Percentiles rank a stretch among this genome's conserved stretches.
Evolutionary conservation across 1,284 basidiomycete species (phyloP).

Genomic region (Pseudozyma hubeiensis): DNA sequence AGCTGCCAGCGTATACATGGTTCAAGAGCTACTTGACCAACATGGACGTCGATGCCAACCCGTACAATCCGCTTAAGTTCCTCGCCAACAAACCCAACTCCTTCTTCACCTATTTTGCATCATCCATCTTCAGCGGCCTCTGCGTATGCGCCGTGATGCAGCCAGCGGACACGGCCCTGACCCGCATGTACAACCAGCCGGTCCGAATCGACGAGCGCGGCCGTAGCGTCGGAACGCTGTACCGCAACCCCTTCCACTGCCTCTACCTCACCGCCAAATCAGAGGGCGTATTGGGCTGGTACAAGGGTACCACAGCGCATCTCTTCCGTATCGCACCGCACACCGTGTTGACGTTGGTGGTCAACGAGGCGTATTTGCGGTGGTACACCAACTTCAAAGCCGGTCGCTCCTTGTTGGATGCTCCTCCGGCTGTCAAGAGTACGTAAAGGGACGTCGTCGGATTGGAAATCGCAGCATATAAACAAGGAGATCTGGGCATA

Average conservation of each 20-base stretch:
- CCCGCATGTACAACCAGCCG: constrained; percentile 91
- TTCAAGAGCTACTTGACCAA: constrained; percentile 70
- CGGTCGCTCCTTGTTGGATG: constrained; percentile 44
- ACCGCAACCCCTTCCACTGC: constrained; percentile 87
- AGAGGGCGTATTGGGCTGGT: constrained; percentile 82
- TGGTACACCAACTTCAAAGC: constrained; percentile 58
- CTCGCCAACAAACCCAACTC: constrained; percentile 73
- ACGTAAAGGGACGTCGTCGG: constrained; percentile 8
- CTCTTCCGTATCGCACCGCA: constrained; percentile 66
- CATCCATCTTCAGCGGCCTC: constrained; percentile 86
- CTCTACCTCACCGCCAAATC: constrained; percentile 93
- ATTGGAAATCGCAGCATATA: not conserved
- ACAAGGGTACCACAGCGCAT: constrained; percentile 68
- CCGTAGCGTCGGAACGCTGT: constrained; percentile 45
- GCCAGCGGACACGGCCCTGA: constrained; percentile 76
- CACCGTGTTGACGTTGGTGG: constrained; percentile 61
- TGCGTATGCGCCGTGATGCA: constrained; percentile 77
- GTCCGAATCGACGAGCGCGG: constrained; percentile 63
- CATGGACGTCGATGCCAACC: constrained; percentile 63
- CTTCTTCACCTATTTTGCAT: constrained; percentile 86
- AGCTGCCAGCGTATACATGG: constrained; percentile 94
- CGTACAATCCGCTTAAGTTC: constrained; percentile 65
- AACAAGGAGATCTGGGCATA: too few relatives aligned
- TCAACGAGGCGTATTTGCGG: constrained; percentile 58
- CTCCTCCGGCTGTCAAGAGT: constrained; percentile 35